Evolutionary conservation across 371 early-diverging fungal species (phyloP).

Genomic region (Mortierella sp.): DNA sequence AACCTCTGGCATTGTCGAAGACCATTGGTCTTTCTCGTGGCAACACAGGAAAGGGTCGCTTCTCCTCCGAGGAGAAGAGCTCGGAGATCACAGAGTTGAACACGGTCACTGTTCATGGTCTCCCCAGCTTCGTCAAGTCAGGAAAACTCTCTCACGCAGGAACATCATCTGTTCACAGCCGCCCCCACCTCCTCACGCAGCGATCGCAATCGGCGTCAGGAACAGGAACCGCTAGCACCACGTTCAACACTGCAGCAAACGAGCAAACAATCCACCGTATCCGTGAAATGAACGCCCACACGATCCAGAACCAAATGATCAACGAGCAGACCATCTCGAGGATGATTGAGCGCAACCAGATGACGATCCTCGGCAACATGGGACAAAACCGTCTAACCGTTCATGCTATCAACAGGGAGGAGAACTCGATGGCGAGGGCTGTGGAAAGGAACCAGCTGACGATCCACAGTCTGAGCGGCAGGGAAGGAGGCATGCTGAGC

Average conservation of each 20-base stretch:
- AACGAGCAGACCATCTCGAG: constrained; percentile 78
- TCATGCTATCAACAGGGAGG: constrained; percentile 61
- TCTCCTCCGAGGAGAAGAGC: constrained; percentile 16
- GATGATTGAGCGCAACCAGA: constrained; percentile 75
- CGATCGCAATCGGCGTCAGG: constrained; percentile 43
- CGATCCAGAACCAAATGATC: constrained; percentile 62
- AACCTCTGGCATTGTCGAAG: constrained; percentile 22
- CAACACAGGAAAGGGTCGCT: constrained; percentile 13
- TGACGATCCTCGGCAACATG: constrained; percentile 64
- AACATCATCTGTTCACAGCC: constrained; percentile 17
- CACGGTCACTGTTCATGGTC: constrained; percentile 32
- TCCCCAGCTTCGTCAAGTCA: constrained; percentile 15
- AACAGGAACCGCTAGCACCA: constrained; percentile 22
- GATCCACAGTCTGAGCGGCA: constrained; percentile 72
- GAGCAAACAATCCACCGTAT: constrained; percentile 60
- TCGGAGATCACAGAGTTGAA: constrained; percentile 27
- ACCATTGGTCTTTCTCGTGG: constrained; percentile 18
- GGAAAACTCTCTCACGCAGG: constrained; percentile 13
- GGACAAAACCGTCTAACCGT: constrained; percentile 54
- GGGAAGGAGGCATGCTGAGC: constrained; percentile 26
- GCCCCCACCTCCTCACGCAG: constrained; percentile 43
- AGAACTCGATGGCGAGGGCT: constrained; percentile 69
- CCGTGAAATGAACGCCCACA: constrained; percentile 60
- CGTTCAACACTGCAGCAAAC: constrained; percentile 39
- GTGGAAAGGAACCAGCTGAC: constrained; percentile 80